These are phyloP conservation scores for Lanmaoa pseudosensibilis DNA, from an alignment of 768 basidiomycete genomes.

Conservation along the genomic window DNA sequence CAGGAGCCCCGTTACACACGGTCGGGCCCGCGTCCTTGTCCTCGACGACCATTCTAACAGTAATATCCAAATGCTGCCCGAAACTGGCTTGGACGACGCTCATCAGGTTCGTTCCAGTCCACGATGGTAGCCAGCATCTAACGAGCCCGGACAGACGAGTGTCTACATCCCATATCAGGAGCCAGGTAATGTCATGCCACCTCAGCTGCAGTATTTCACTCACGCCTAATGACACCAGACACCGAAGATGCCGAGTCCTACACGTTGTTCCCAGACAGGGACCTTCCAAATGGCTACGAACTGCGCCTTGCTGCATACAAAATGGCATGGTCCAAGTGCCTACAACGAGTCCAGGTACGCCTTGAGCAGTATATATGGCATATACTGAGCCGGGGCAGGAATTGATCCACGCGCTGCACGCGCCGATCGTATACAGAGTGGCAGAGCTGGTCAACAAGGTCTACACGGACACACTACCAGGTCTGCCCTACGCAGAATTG, in stretches of 20 bases:
- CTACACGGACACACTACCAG: slow-evolving; percentile 47
- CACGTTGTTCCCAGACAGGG: slow-evolving; percentile 31
- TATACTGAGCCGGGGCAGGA: slow-evolving; percentile 32
- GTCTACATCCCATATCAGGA: slow-evolving; percentile 30
- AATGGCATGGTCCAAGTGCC: slow-evolving; percentile 58
- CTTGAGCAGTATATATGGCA: background rate
- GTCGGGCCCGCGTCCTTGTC: background rate
- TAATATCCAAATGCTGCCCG: slow-evolving; percentile 12
- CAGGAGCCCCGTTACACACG: background rate
- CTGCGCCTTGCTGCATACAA: slow-evolving; percentile 55
- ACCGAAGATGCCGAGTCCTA: slow-evolving; percentile 19
- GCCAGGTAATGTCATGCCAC: slow-evolving; percentile 20
- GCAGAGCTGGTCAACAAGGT: slow-evolving; percentile 43
- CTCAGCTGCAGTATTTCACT: background rate
- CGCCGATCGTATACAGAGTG: slow-evolving; percentile 47
- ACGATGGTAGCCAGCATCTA: background rate
- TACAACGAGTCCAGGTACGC: slow-evolving; percentile 54
- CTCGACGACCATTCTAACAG: background rate
- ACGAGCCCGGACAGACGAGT: slow-evolving; percentile 24
- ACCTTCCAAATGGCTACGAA: slow-evolving; percentile 33
- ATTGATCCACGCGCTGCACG: slow-evolving; percentile 48
- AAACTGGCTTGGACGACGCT: slow-evolving; percentile 21
- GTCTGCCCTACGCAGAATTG: slow-evolving; percentile 59
- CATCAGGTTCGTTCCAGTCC: slow-evolving; percentile 26
- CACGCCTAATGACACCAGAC: slow-evolving; percentile 14